Percentiles rank a stretch among this genome's conserved stretches.
Evolutionary conservation across 345 rosid genomes (phyloP).

Genomic region (Ceriops tagal): DNA sequence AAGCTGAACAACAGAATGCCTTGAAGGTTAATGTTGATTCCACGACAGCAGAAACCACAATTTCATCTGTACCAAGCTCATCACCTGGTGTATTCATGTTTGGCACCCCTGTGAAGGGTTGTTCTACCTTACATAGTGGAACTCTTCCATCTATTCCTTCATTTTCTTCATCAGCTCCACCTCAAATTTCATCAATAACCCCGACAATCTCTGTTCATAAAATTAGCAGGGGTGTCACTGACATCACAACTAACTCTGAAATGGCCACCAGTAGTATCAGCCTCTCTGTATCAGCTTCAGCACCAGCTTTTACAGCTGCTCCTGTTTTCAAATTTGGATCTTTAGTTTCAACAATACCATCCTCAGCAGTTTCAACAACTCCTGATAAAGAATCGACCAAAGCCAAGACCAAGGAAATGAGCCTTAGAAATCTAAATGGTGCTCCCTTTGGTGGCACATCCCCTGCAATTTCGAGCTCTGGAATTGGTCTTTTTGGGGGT

Average conservation of each 20-base stretch:
- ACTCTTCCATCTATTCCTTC: conserved; percentile 34
- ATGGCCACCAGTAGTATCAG: conserved; percentile 20
- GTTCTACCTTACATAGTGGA: conserved; percentile 40
- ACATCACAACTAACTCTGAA: conserved; percentile 15
- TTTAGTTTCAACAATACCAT: conserved; percentile 31
- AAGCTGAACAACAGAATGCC: conserved; percentile 27
- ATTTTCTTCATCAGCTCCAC: conserved; percentile 26
- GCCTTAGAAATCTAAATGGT: conserved; percentile 28
- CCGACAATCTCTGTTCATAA: conserved; percentile 21
- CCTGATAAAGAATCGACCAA: conserved; percentile 31
- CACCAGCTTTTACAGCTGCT: conserved; percentile 33
- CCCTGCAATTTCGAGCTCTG: conserved; percentile 6
- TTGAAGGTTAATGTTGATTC: conserved; percentile 25
- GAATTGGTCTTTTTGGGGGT: not conserved
- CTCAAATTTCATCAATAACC: conserved; percentile 29
- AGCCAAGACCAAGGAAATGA: conserved; percentile 33
- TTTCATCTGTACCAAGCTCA: conserved; percentile 38
- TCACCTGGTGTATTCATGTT: conserved; percentile 37
- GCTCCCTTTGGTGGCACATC: conserved; percentile 35
- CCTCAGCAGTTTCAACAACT: conserved; percentile 27
- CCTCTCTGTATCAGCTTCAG: conserved; percentile 29
- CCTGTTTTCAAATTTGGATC: conserved; percentile 46
- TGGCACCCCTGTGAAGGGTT: conserved; percentile 29
- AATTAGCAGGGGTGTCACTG: conserved; percentile 19
- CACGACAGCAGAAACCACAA: conserved; percentile 23